Conservation (phyloP, 139 green algal genomes). For the Tetradesmus lagerheimii region DNA sequence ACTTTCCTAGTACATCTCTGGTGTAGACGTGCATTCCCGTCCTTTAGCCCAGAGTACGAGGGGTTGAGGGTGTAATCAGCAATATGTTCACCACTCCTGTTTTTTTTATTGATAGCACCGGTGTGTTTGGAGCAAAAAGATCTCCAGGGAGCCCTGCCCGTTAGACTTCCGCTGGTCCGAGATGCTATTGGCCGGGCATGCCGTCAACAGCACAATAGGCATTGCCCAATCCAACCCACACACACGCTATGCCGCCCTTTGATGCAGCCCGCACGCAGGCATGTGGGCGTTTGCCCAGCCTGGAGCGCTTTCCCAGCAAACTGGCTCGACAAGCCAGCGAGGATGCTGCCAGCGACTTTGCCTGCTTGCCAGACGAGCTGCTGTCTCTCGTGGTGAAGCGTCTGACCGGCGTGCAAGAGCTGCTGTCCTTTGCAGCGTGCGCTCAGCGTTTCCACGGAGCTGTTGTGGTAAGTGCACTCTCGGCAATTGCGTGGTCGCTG, state of each 20-base stretch:
- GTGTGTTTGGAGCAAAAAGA: slow-evolving; percentile 2
- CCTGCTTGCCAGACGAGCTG: slow-evolving; percentile 6
- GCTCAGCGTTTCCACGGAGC: slow-evolving; percentile 14
- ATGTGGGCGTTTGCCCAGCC: not conserved
- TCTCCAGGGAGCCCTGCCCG: not conserved
- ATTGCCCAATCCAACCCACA: not conserved
- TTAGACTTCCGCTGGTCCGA: not conserved
- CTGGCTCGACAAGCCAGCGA: not conserved
- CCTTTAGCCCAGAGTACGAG: no score
- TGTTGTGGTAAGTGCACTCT: slow-evolving; percentile 23
- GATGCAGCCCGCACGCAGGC: not conserved
- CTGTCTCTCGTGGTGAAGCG: not conserved
- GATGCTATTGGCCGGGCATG: not conserved
- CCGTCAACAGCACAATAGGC: not conserved
- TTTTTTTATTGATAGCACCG: no score
- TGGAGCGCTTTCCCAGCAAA: not conserved
- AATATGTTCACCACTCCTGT: no score
- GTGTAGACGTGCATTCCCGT: no score
- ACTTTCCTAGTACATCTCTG: not conserved
- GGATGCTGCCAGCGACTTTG: not conserved
- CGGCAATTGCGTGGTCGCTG: not conserved
- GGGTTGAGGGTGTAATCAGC: no score
- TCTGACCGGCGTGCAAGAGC: not conserved
- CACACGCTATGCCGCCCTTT: not conserved
- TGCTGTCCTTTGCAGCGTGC: not conserved